phyloP scores from a whole-genome alignment of 805 yeast genomes.

The Cyberlindnera amylophila region DNA sequence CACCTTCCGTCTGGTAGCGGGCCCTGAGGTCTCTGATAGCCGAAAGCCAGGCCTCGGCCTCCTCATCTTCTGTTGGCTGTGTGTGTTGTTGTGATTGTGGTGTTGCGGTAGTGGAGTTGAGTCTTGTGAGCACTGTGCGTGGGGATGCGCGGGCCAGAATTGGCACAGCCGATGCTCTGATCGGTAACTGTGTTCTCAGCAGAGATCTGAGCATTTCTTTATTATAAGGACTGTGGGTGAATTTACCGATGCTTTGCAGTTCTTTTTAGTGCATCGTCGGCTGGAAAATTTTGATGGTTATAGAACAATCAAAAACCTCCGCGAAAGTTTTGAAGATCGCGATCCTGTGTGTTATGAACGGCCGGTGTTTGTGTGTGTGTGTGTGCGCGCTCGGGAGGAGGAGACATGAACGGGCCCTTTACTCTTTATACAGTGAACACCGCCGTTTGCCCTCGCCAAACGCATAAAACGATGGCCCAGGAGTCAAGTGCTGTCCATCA shows the following conservation, averaged over 20 bases:
- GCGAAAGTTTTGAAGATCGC: neutral
- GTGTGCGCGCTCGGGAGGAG: neutral
- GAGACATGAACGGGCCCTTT: too few relatives aligned
- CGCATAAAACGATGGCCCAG: too few relatives aligned
- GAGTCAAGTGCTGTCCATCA: neutral
- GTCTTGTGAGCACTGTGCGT: conserved; percentile 1
- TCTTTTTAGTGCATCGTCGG: neutral
- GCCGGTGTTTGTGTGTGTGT: too few relatives aligned
- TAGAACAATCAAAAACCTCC: neutral
- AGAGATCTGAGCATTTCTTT: conserved; percentile 15
- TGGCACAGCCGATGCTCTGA: neutral
- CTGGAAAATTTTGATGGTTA: conserved; percentile 11
- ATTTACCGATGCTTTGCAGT: neutral
- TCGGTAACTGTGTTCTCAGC: conserved; percentile 4
- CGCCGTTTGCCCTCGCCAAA: too few relatives aligned
- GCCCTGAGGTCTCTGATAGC: conserved; percentile 38
- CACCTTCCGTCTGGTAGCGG: conserved; percentile 30
- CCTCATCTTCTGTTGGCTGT: conserved; percentile 17
- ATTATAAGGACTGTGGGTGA: neutral
- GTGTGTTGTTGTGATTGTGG: conserved; percentile 1
- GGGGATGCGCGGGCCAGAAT: neutral
- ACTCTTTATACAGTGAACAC: too few relatives aligned
- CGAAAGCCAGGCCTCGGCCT: conserved; percentile 41
- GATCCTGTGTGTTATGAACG: too few relatives aligned
- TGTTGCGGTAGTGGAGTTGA: conserved; percentile 2